Percentiles rank a stretch among this genome's conserved stretches.
These are phyloP conservation scores for Knufia fluminis DNA, from an alignment of 2,329 filamentous ascomycete species.

Conservation along the genomic window DNA sequence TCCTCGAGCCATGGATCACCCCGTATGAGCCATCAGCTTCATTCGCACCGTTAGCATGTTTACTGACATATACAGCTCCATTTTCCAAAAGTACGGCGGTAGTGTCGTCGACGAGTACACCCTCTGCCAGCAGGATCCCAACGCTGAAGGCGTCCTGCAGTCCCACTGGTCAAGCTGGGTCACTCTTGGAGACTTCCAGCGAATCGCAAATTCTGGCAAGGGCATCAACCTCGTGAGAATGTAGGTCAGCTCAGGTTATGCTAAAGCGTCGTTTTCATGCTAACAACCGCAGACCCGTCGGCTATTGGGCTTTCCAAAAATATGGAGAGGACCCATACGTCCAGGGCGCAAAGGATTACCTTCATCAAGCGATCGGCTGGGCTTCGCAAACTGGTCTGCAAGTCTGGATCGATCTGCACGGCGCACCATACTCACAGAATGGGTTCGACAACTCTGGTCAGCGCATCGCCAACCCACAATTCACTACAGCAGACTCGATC, in stretches of 20 bases:
- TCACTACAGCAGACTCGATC: constrained; percentile 43
- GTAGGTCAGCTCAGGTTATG: too few species aligned
- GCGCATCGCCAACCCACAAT: constrained; percentile 25
- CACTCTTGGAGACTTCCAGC: constrained; percentile 45
- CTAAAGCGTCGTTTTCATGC: too few species aligned
- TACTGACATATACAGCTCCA: too few species aligned
- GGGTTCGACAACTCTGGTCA: constrained; percentile 59
- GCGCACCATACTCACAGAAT: constrained; percentile 54
- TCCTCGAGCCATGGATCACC: constrained; percentile 57
- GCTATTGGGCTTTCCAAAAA: constrained; percentile 54
- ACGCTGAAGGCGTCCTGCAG: constrained; percentile 40
- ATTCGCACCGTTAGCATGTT: too few species aligned
- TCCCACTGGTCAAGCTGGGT: constrained; percentile 53
- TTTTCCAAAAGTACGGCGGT: constrained; percentile 44
- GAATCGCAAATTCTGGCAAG: constrained; percentile 38
- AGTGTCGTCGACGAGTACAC: constrained; percentile 51
- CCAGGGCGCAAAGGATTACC: constrained; percentile 49
- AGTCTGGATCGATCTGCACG: constrained; percentile 60
- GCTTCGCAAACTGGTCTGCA: constrained; percentile 50
- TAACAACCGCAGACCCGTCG: too few species aligned
- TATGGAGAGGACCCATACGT: constrained; percentile 51
- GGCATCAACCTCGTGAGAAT: constrained; percentile 58
- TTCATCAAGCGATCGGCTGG: constrained; percentile 51
- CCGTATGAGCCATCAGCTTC: too few species aligned
- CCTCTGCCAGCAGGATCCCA: constrained; percentile 41